These are phyloP conservation scores for Salix suchowensis DNA, from an alignment of 345 rosid genomes.

Conservation along the genomic window DNA sequence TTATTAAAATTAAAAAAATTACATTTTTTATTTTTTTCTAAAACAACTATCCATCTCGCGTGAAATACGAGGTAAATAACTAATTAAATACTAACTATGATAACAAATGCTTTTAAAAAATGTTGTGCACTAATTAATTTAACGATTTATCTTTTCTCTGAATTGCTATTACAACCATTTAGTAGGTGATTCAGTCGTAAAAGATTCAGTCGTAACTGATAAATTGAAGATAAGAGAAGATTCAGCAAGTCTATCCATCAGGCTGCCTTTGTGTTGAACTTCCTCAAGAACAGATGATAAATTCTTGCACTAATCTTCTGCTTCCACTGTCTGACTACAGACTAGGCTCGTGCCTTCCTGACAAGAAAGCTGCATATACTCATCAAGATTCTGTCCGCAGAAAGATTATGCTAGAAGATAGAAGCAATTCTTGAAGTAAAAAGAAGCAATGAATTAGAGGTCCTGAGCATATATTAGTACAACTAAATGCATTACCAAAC, in stretches of 20 bases:
- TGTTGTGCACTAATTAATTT: no score
- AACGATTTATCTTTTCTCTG: no score
- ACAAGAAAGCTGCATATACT: slow-evolving; percentile 12
- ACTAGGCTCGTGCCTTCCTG: slow-evolving; percentile 2
- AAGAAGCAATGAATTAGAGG: background rate
- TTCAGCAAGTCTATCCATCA: slow-evolving; percentile 19
- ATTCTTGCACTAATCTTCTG: slow-evolving; percentile 18
- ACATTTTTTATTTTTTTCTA: no score
- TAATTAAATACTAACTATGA: no score
- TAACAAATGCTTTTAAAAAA: no score
- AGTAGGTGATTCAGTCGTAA: no score
- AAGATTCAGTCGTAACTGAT: slow-evolving; percentile 12
- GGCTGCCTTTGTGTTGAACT: slow-evolving; percentile 31
- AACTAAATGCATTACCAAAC: slow-evolving; percentile 22
- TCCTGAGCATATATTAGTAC: background rate
- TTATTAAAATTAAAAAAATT: no score
- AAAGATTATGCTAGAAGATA: no score
- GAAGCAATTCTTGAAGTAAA: no score
- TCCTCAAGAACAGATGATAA: slow-evolving; percentile 35
- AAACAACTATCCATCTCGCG: no score
- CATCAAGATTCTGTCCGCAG: background rate
- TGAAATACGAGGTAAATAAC: no score
- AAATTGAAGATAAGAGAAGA: background rate
- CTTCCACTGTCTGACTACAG: background rate
- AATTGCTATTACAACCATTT: no score